Evolutionary conservation across 129 eudicot species (phyloP).

Genomic region (Tanacetum coccineum): DNA sequence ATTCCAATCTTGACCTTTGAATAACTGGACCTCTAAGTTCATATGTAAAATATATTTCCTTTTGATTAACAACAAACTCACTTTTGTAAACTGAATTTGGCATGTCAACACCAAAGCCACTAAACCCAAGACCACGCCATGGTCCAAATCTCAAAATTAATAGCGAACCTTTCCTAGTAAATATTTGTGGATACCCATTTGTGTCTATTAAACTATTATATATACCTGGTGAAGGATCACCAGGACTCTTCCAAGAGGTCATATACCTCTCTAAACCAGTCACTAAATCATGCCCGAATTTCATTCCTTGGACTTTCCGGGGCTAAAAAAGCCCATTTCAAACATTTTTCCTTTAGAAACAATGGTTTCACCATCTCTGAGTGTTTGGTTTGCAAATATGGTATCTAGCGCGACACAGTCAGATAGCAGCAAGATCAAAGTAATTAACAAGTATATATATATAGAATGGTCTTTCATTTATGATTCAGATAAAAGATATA

Average conservation of each 20-base stretch:
- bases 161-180: not conserved
- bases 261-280: conserved; percentile 23
- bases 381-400: conserved; percentile 16
- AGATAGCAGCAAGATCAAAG: conserved; percentile 4
- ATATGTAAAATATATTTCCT: conserved; percentile 12
- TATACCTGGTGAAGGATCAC: conserved; percentile 30
- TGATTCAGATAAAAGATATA: not conserved
- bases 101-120: not conserved
- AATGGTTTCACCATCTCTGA: conserved; percentile 25
- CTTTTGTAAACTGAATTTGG: not conserved
- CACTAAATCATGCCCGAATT: conserved; percentile 30
- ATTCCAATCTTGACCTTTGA: conserved; percentile 19
- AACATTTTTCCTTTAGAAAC: conserved; percentile 16
- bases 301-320: conserved; percentile 22
- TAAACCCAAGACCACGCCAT: conserved; percentile 24
- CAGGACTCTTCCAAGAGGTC: conserved; percentile 25
- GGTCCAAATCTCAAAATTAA: conserved; percentile 16
- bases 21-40: conserved; percentile 13
- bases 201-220: conserved; percentile 10
- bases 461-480: conserved; percentile 1
- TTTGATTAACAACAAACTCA: conserved; percentile 11
- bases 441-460: not conserved
- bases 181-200: conserved; percentile 30
- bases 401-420: conserved; percentile 5
- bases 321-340: conserved; percentile 32